A percentile compares a stretch with the other conserved stretches of the same genome.
These are phyloP conservation scores for Rosa chinensis DNA, from an alignment of 306 rosid genomes.

Conservation along the genomic window DNA sequence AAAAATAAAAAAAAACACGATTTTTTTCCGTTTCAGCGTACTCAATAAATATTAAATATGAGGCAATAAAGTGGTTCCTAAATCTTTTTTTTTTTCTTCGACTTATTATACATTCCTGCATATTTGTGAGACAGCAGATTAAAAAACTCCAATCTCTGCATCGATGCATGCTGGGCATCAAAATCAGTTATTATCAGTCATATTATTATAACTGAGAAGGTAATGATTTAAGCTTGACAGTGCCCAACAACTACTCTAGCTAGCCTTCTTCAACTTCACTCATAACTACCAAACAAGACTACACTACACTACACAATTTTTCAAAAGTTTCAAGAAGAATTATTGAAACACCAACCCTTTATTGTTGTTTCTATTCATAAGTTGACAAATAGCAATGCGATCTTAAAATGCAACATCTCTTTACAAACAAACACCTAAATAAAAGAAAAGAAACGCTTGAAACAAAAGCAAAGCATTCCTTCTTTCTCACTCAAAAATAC, in stretches of 20 bases:
- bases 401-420: constrained; percentile 26
- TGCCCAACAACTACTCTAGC: constrained; percentile 43
- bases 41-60: neutral
- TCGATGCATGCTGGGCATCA: neutral
- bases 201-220: constrained; percentile 10
- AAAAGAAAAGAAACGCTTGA: constrained; percentile 44
- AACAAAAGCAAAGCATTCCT: constrained; percentile 70
- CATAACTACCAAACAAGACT: constrained; percentile 43
- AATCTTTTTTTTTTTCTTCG: neutral
- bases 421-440: constrained; percentile 18
- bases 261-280: constrained; percentile 57
- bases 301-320: constrained; percentile 23
- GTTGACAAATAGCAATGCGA: constrained; percentile 14
- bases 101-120: neutral
- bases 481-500: constrained; percentile 57
- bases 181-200: neutral
- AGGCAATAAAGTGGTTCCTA: neutral
- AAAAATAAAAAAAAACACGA: no score
- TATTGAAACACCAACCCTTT: constrained; percentile 24
- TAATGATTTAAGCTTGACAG: constrained; percentile 33
- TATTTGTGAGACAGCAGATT: neutral
- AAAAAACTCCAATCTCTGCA: neutral
- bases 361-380: neutral
- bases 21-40: no score
- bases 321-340: neutral